Conservation (phyloP, 495 filamentous ascomycete genomes). For the Lasiosphaeris hirsuta region DNA sequence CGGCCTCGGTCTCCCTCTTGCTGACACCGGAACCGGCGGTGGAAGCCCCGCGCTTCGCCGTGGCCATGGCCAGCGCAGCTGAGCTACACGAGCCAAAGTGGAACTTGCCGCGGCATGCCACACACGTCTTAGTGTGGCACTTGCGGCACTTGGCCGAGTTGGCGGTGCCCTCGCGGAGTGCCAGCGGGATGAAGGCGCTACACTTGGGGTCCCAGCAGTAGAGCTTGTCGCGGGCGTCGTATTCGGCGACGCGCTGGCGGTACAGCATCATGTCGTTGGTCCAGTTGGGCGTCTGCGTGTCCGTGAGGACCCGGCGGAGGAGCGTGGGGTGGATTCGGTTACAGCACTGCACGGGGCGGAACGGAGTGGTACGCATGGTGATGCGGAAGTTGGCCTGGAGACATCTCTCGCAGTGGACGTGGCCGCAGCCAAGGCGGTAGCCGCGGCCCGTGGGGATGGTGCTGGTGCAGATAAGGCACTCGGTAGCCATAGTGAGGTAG, state of each 20-base stretch:
- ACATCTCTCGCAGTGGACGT: conserved; percentile 14
- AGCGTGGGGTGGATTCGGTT: not conserved
- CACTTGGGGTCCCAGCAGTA: conserved; percentile 21
- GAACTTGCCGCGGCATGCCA: conserved; percentile 3
- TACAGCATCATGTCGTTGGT: conserved; percentile 8
- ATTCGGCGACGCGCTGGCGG: conserved; percentile 16
- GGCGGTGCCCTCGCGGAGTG: conserved; percentile 1
- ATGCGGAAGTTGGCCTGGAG: conserved; percentile 2
- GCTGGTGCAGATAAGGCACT: conserved; percentile 13
- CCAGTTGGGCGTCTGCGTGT: not conserved
- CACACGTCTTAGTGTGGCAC: conserved; percentile 15
- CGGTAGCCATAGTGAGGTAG: not conserved
- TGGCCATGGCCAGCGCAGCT: not conserved
- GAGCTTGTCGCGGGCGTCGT: conserved; percentile 5
- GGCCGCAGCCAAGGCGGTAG: conserved; percentile 7
- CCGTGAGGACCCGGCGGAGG: not conserved
- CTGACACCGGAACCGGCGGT: no score
- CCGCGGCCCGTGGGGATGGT: not conserved
- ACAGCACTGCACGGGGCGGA: conserved; percentile 23
- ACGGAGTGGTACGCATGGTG: conserved; percentile 8
- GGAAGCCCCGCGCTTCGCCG: no score
- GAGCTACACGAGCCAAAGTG: conserved; percentile 8
- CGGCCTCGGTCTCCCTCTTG: no score
- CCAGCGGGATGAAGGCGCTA: conserved; percentile 19
- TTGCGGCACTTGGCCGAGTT: conserved; percentile 12